Conservation (phyloP, 768 basidiomycete genomes). For the Russula compacta region DNA sequence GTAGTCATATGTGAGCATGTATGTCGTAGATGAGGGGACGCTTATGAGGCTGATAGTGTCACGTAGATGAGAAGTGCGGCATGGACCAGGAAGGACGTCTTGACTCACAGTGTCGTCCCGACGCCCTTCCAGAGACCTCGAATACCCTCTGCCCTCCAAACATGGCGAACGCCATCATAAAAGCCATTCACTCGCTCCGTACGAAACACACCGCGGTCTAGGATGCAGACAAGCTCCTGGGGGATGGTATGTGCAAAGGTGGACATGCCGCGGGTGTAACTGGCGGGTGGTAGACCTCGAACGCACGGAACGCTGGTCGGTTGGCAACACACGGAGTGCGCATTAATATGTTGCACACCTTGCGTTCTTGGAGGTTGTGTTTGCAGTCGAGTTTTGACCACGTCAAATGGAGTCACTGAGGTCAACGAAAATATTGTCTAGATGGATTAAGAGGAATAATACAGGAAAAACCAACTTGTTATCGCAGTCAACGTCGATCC, state of each 20-base stretch:
- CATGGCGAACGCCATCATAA: conserved; percentile 72
- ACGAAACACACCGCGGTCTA: conserved; percentile 62
- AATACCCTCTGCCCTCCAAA: conserved; percentile 72
- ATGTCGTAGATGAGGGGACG: conserved; percentile 84
- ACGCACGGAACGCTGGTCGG: conserved; percentile 30
- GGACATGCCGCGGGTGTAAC: conserved; percentile 71
- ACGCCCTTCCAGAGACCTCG: conserved; percentile 92
- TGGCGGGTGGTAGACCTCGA: conserved; percentile 28
- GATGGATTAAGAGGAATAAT: not conserved
- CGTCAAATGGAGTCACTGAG: conserved; percentile 98
- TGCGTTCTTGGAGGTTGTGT: conserved; percentile 60
- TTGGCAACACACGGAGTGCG: conserved; percentile 61
- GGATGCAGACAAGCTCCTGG: conserved; percentile 69
- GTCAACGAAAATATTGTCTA: not conserved
- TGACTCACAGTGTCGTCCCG: conserved; percentile 79
- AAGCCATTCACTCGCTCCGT: conserved; percentile 77
- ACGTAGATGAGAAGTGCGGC: conserved; percentile 17
- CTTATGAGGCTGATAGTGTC: conserved; percentile 57
- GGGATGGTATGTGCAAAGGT: conserved; percentile 49
- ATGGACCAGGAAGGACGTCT: not conserved
- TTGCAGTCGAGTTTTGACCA: conserved; percentile 93
- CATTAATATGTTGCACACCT: conserved; percentile 39
- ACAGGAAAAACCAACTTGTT: conserved; percentile 47
- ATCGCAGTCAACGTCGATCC: conserved; percentile 77
- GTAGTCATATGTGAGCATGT: conserved; percentile 95